These are phyloP conservation scores for Epichloe bromicola DNA, from an alignment of 2,329 filamentous ascomycete genomes.

Conservation along the genomic window DNA sequence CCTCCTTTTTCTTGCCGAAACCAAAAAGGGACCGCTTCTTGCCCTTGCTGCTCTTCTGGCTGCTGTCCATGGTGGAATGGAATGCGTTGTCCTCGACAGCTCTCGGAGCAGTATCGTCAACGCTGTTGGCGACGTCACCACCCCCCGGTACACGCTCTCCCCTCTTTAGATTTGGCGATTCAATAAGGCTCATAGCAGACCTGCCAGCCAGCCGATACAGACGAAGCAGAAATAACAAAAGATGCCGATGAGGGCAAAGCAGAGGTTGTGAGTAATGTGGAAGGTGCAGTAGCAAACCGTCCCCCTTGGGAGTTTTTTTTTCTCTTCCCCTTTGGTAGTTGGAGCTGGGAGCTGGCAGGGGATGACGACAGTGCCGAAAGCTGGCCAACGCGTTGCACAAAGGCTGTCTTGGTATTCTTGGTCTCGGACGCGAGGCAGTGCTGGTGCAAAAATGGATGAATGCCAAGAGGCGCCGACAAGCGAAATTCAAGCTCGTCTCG, in stretches of 20 bases:
- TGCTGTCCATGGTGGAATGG: constrained; percentile 17
- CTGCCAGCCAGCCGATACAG: background rate
- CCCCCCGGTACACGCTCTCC: constrained; percentile 4
- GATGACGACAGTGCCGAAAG: constrained; percentile 5
- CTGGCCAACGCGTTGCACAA: constrained; percentile 1
- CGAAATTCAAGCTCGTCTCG: background rate
- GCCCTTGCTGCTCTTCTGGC: constrained; percentile 18
- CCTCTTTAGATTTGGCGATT: constrained; percentile 12
- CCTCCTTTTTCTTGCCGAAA: constrained; percentile 47
- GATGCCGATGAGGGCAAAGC: background rate
- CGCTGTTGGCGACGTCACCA: constrained; percentile 13
- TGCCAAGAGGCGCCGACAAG: constrained; percentile 1
- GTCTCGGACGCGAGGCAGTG: constrained; percentile 1
- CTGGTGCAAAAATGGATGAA: background rate
- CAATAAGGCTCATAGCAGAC: constrained; percentile 18
- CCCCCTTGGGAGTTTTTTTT: background rate
- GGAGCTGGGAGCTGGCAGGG: background rate
- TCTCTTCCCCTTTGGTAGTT: background rate
- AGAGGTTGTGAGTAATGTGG: background rate
- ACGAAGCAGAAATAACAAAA: background rate
- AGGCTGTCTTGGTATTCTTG: background rate
- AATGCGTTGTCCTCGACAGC: constrained; percentile 14
- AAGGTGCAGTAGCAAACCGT: background rate
- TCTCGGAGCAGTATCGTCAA: constrained; percentile 20
- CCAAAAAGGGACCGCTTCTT: constrained; percentile 48